These are phyloP conservation scores for Aegilops bicornis DNA, from an alignment of 176 grass and related monocot genomes.

Conservation along the genomic window DNA sequence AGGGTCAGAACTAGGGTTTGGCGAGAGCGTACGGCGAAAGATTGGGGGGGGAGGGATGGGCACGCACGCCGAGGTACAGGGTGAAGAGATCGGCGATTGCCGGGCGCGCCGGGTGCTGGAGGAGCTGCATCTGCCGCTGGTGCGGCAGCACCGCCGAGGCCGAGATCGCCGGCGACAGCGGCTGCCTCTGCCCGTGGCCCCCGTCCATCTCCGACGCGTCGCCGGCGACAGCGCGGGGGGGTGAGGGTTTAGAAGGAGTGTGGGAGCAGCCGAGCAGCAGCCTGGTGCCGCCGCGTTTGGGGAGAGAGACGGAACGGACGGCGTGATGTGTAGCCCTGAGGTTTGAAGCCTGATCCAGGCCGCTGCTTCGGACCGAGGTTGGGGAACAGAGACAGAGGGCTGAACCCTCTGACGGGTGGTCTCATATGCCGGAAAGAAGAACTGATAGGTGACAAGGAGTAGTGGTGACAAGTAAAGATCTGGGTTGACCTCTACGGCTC, in stretches of 20 bases:
- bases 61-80: constrained; percentile 81
- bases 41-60: background rate
- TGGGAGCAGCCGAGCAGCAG: background rate
- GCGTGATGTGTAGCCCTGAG: background rate
- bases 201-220: constrained; percentile 34
- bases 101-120: constrained; percentile 62
- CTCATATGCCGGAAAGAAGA: too few species aligned
- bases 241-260: constrained; percentile 31
- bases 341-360: background rate
- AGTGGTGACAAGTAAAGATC: too few species aligned
- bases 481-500: too few species aligned
- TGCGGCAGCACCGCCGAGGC: constrained; percentile 28
- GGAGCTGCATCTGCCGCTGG: constrained; percentile 57
- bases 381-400: background rate
- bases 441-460: too few species aligned
- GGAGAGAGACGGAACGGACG: background rate
- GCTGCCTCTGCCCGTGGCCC: constrained; percentile 47
- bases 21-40: background rate
- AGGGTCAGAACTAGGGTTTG: constrained; percentile 9
- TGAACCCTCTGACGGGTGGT: too few species aligned
- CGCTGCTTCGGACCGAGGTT: background rate
- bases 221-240: constrained; percentile 8
- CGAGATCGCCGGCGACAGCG: constrained; percentile 41
- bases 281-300: background rate
- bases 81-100: constrained; percentile 93